phyloP scores from a whole-genome alignment of 2,329 filamentous ascomycete genomes.

The Rutstroemia sp. region DNA sequence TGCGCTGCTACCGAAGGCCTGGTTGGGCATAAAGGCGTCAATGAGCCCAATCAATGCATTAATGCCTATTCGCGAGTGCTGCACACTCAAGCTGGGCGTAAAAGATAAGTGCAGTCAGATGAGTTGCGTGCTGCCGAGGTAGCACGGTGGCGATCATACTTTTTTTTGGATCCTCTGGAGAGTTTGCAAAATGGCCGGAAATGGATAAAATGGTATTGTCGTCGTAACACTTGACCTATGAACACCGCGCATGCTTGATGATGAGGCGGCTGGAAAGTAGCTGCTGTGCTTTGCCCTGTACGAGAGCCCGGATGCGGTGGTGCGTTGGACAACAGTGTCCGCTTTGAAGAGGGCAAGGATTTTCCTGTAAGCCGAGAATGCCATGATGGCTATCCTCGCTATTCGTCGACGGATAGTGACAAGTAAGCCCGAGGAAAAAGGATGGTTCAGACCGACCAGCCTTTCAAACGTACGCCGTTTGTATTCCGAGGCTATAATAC shows the following conservation, averaged over 20 bases:
- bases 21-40: constrained; percentile 8
- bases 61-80: neutral
- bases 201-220: neutral
- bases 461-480: neutral
- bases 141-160: neutral
- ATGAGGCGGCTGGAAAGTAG: neutral
- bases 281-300: neutral
- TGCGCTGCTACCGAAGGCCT: neutral
- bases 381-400: too few species aligned
- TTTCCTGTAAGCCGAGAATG: neutral
- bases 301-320: neutral
- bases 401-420: too few species aligned
- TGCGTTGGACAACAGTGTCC: neutral
- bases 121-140: neutral
- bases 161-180: neutral
- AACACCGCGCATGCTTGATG: neutral
- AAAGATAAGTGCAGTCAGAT: neutral
- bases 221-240: neutral
- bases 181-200: neutral
- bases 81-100: neutral
- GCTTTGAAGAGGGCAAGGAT: neutral
- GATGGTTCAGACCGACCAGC: neutral
- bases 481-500: neutral
- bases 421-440: too few species aligned
- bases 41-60: constrained; percentile 8